These are phyloP conservation scores for Thielaviopsis ethacetica DNA, from an alignment of 2,329 filamentous ascomycete genomes.

Conservation along the genomic window DNA sequence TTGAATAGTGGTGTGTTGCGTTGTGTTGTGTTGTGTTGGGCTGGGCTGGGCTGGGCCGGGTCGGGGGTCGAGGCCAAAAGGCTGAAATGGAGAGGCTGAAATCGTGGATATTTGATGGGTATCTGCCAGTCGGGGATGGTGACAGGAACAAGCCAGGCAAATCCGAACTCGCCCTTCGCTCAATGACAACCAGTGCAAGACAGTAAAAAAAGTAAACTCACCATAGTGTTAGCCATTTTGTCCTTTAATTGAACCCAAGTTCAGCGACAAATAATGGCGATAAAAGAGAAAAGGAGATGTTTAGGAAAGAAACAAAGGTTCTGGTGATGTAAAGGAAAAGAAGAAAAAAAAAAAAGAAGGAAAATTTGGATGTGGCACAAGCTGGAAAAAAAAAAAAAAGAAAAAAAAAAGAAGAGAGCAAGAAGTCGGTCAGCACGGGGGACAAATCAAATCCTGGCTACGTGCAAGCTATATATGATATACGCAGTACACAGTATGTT, in stretches of 20 bases:
- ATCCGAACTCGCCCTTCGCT: background rate
- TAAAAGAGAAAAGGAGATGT: background rate
- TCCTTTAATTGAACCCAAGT: background rate
- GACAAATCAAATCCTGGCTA: background rate
- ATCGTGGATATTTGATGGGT: background rate
- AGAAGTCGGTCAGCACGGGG: background rate
- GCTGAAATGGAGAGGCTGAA: background rate
- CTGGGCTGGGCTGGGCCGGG: no score
- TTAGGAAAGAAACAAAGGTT: background rate
- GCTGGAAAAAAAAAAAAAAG: background rate
- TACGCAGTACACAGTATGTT: no score
- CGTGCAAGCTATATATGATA: background rate
- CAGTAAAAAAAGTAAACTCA: background rate
- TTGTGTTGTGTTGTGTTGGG: no score
- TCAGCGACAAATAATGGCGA: background rate
- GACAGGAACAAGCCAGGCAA: background rate
- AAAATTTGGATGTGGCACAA: background rate
- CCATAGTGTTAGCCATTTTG: conserved; percentile 9
- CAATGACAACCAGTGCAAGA: background rate
- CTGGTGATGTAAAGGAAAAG: background rate
- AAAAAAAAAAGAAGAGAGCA: background rate
- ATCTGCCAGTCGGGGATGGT: background rate
- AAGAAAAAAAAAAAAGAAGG: conserved; percentile 2
- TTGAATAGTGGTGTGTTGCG: no score
- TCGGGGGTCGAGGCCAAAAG: background rate